Evolutionary conservation across 2,329 filamentous ascomycete species (phyloP).

Genomic region (Capronia epimyces): DNA sequence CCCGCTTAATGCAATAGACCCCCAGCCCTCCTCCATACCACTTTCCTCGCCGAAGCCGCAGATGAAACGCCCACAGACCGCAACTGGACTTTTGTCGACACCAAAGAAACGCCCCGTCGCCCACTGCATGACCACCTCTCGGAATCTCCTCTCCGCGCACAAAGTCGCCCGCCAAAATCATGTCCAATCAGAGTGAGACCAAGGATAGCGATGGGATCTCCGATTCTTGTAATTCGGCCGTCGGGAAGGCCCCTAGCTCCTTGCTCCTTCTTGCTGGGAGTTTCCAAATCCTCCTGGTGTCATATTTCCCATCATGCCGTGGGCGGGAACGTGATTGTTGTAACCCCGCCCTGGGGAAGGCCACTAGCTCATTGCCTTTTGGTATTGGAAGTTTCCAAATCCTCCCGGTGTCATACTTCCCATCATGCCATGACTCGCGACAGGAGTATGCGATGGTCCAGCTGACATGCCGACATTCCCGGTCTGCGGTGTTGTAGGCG

Average conservation of each 20-base stretch:
- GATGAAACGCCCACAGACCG: too few relatives aligned
- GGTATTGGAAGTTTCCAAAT: constrained; percentile 62
- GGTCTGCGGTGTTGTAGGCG: constrained; percentile 65
- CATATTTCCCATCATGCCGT: constrained; percentile 60
- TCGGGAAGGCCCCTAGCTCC: constrained; percentile 25
- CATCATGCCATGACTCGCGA: constrained; percentile 47
- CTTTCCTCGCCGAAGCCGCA: too few relatives aligned
- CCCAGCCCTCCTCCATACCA: too few relatives aligned
- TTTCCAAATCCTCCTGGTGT: constrained; percentile 75
- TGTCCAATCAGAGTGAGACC: too few relatives aligned
- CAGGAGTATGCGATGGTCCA: constrained; percentile 36
- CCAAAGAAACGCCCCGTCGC: too few relatives aligned
- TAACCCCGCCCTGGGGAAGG: constrained; percentile 3
- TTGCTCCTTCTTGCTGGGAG: constrained; percentile 45
- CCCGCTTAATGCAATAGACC: too few relatives aligned
- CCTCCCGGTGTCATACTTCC: constrained; percentile 74
- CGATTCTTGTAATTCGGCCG: background rate
- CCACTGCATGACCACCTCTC: background rate
- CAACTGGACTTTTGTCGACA: too few relatives aligned
- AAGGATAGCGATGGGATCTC: too few relatives aligned
- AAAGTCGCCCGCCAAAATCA: too few relatives aligned
- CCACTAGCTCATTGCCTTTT: constrained; percentile 26
- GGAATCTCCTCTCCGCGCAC: too few relatives aligned
- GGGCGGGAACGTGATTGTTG: too few relatives aligned
- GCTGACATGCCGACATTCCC: constrained; percentile 47